Evolutionary conservation across 2,329 filamentous ascomycete species (phyloP).

Genomic region (Neonectria hederae): DNA sequence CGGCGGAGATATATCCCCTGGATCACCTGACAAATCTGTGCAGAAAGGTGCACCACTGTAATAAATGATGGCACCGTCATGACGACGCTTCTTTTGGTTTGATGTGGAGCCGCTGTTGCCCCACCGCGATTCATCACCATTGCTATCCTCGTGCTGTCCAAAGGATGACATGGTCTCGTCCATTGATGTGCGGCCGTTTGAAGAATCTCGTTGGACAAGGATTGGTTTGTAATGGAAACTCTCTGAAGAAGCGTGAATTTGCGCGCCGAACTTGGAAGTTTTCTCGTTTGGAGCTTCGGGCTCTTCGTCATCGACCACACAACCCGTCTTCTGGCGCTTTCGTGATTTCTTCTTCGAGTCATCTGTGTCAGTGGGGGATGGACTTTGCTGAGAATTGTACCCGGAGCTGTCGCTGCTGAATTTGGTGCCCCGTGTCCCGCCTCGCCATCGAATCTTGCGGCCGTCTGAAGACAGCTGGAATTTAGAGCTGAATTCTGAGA

Average conservation of each 20-base stretch:
- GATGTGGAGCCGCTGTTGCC: conserved; percentile 58
- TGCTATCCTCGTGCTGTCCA: conserved; percentile 58
- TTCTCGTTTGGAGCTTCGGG: conserved; percentile 49
- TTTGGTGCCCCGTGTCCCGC: conserved; percentile 70
- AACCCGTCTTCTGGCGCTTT: conserved; percentile 57
- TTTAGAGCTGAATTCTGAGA: conserved; percentile 75
- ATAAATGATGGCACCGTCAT: conserved; percentile 82
- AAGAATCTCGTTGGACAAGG: conserved; percentile 62
- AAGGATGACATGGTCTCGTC: conserved; percentile 62
- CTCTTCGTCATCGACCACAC: conserved; percentile 49
- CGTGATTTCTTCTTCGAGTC: conserved; percentile 53
- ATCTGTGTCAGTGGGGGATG: conserved; percentile 60
- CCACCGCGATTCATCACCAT: conserved; percentile 58
- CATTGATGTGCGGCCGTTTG: conserved; percentile 57
- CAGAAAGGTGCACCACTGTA: conserved; percentile 84
- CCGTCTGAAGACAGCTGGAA: conserved; percentile 83
- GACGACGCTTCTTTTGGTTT: conserved; percentile 62
- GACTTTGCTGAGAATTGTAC: conserved; percentile 57
- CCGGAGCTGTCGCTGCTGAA: conserved; percentile 71
- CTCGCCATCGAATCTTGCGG: conserved; percentile 82
- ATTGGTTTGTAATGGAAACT: conserved; percentile 72
- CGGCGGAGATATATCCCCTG: conserved; percentile 57
- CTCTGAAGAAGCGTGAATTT: conserved; percentile 52
- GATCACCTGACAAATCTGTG: conserved; percentile 79
- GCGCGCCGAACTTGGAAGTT: conserved; percentile 52